Percentiles rank a stretch among this genome's conserved stretches.
Evolutionary conservation across 768 basidiomycete species (phyloP).

Genomic region (Mycena galericulata): DNA sequence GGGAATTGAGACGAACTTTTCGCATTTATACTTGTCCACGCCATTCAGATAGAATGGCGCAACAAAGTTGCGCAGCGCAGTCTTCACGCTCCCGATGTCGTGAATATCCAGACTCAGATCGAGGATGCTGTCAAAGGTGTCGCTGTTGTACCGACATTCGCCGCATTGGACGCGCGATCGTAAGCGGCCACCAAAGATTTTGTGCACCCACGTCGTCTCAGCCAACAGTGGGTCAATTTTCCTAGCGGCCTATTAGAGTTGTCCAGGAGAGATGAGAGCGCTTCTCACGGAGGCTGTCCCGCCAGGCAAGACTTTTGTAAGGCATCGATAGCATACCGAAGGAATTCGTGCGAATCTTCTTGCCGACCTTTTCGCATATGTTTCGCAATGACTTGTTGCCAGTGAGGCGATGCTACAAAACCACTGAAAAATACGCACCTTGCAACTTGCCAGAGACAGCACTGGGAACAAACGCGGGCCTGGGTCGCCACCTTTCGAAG

Average conservation of each 20-base stretch:
- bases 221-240: conserved; percentile 78
- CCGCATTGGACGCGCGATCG: conserved; percentile 92
- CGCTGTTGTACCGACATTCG: conserved; percentile 87
- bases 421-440: conserved; percentile 55
- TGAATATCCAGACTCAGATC: conserved; percentile 94
- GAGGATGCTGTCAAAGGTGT: conserved; percentile 95
- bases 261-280: not conserved
- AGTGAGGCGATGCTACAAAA: not conserved
- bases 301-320: conserved; percentile 87
- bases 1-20: conserved; percentile 75
- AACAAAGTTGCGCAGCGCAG: conserved; percentile 84
- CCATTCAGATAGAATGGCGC: conserved; percentile 89
- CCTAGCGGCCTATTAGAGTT: conserved; percentile 48
- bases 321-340: conserved; percentile 93
- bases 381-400: conserved; percentile 84
- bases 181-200: conserved; percentile 91
- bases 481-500: conserved; percentile 69
- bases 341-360: conserved; percentile 98
- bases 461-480: conserved; percentile 76
- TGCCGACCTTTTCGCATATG: conserved; percentile 92
- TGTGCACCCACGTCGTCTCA: conserved; percentile 94
- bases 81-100: conserved; percentile 70
- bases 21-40: conserved; percentile 97
- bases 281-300: conserved; percentile 75
- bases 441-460: conserved; percentile 76